phyloP scores from a whole-genome alignment of 2,329 filamentous ascomycete genomes.

The Samsoniella hepiali region DNA sequence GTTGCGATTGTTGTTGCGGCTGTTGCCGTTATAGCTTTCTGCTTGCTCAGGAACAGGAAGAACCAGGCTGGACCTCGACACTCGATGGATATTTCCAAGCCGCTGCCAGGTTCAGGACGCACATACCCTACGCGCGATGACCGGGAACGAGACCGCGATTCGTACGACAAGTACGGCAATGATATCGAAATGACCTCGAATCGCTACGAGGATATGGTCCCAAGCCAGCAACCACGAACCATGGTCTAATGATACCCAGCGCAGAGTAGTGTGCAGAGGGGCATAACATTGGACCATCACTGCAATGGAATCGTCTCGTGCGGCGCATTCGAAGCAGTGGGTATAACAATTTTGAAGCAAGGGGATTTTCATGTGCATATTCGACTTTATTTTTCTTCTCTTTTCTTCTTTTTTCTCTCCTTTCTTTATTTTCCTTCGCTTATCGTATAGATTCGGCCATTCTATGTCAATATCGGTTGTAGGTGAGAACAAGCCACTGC shows the following conservation, averaged over 20 bases:
- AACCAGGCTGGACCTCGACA: constrained; percentile 22
- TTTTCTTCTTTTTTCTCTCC: constrained; percentile 1
- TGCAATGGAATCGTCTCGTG: not conserved
- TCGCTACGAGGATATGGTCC: constrained; percentile 57
- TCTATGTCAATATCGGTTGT: not conserved
- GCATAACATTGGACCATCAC: not conserved
- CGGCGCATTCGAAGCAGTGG: not conserved
- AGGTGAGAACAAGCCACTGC: constrained; percentile 22
- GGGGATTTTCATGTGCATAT: constrained; percentile 1
- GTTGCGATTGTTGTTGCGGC: constrained; percentile 42
- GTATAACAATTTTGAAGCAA: not conserved
- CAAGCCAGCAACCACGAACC: constrained; percentile 46
- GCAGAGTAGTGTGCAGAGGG: not conserved
- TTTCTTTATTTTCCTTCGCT: not conserved
- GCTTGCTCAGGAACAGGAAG: constrained; percentile 33
- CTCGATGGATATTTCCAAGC: constrained; percentile 48
- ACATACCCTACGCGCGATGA: constrained; percentile 36
- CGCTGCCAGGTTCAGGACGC: constrained; percentile 45
- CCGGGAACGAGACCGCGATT: constrained; percentile 21
- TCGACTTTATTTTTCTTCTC: not conserved
- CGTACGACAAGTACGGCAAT: constrained; percentile 34
- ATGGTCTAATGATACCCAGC: constrained; percentile 32
- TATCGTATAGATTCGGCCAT: not conserved
- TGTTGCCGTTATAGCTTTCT: constrained; percentile 38
- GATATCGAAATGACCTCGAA: constrained; percentile 51